Evolutionary conservation across 1,284 basidiomycete genomes (phyloP).

Genomic region (Pascua guehoae): DNA sequence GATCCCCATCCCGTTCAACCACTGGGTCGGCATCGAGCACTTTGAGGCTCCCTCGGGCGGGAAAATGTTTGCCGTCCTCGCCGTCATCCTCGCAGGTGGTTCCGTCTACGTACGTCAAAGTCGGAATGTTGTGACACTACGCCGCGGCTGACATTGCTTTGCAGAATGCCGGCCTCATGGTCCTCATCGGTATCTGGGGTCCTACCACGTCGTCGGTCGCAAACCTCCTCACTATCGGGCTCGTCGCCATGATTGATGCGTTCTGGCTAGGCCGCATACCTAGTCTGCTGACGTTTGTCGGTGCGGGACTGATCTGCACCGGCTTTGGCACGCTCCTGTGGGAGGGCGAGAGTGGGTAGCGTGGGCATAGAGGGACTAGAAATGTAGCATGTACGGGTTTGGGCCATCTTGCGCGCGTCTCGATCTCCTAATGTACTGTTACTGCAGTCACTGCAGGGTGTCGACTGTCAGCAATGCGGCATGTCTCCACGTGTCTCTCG

Average conservation of each 20-base stretch:
- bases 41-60: slow-evolving; percentile 28
- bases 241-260: slow-evolving; percentile 46
- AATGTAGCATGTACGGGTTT: too few species aligned
- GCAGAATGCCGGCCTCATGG: slow-evolving; percentile 48
- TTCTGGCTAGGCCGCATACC: slow-evolving; percentile 41
- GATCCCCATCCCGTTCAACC: slow-evolving; percentile 40
- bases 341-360: slow-evolving; percentile 36
- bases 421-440: too few species aligned
- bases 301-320: slow-evolving; percentile 44
- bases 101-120: slow-evolving; percentile 39
- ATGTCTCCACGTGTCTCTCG: too few species aligned
- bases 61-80: slow-evolving; percentile 26
- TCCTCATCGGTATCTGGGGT: slow-evolving; percentile 48
- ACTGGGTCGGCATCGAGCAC: slow-evolving; percentile 40
- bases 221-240: slow-evolving; percentile 48
- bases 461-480: too few species aligned
- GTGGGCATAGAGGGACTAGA: too few species aligned
- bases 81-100: slow-evolving; percentile 35
- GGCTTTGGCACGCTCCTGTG: slow-evolving; percentile 47
- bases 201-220: slow-evolving; percentile 48
- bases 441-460: too few species aligned
- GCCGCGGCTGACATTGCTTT: slow-evolving; percentile 13
- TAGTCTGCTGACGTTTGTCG: slow-evolving; percentile 36
- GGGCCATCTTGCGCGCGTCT: too few species aligned
- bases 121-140: background rate